Base-by-base conservation (phyloP, 805 yeast genomes). In the Candida morakotiae region DNA sequence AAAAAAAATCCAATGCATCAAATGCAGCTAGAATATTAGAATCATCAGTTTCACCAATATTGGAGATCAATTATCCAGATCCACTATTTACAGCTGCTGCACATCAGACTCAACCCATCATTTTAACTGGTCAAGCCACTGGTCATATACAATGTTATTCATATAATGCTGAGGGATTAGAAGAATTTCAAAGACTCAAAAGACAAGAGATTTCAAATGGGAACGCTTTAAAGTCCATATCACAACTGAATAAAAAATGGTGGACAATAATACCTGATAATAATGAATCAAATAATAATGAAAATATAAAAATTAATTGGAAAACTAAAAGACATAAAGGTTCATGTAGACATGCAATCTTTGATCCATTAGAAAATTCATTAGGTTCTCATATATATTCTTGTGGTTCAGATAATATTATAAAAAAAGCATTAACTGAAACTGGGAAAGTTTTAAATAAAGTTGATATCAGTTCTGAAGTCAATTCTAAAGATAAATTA, bases 261-360 rank as follows among this genome's bases (percentile, higher is more conserved):
- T 77, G 82, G 81, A 54, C 59, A 16, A 55, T 63, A 14, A 52
- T 59, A 2, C 47, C 50, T 5, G 67, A 55, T 40, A 54, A 55
- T 26, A 49, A 49, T 9, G 50, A 52, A 3, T n/a, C n/a, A n/a
- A 35, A 52, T 5, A 41, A 39, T 1, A 57, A 51, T 17, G 19
- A n/a, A 9, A 11, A 11, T n/a, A 5, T 26, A 13, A 54, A 51
- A 4, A 20, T 17, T 11, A 58, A 57, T 9, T 91, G 98, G 98
- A 76, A 82, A 38, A 89, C 97, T 0, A 85, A 77, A 51, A 74
- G 98, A 54, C 98, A 91, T 55, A 88, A 87, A 56, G 89, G 87
- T 1, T 82, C 95, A 45, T 87, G 95, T 42, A 65, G 98, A 29
- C 76, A 83, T 3, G 63, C 86, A 2, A 64, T 76, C 6, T 81